phyloP scores from a whole-genome alignment of 768 basidiomycete species.

The Russula emetica region DNA sequence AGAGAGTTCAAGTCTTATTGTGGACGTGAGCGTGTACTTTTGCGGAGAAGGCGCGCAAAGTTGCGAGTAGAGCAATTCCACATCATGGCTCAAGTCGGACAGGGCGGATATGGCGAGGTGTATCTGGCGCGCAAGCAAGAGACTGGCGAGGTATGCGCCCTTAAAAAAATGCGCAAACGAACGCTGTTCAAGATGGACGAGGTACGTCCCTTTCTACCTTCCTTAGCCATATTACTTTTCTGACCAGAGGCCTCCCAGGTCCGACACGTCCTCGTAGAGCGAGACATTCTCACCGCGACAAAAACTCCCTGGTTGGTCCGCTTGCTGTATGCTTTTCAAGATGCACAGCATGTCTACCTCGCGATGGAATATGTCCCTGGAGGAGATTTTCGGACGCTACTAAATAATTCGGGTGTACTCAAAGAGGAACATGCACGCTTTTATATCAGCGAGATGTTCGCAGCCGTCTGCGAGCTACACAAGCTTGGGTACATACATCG shows the following conservation, averaged over 20 bases:
- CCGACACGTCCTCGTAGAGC: constrained; percentile 95
- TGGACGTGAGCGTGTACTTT: constrained; percentile 86
- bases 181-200: constrained; percentile 99
- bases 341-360: constrained; percentile 83
- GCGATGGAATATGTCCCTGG: constrained; percentile 99
- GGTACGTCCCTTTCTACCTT: constrained; percentile 40
- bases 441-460: constrained; percentile 98
- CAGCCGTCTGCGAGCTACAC: constrained; percentile 88
- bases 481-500: constrained; percentile 98
- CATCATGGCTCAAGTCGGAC: constrained; percentile 97
- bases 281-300: constrained; percentile 95
- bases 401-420: constrained; percentile 96
- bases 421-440: constrained; percentile 97
- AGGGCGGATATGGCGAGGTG: constrained; percentile 98
- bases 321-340: constrained; percentile 95
- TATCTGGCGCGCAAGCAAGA: constrained; percentile 94
- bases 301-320: constrained; percentile 97
- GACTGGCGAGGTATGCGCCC: constrained; percentile 91
- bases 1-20: constrained; percentile 91
- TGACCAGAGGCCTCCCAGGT: constrained; percentile 47
- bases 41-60: constrained; percentile 91
- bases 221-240: background rate
- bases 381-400: constrained; percentile 94
- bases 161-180: constrained; percentile 96
- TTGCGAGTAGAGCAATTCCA: constrained; percentile 93